Conservation (phyloP, 1,284 basidiomycete genomes). For the Apiotrichum akiyoshidainum region DNA sequence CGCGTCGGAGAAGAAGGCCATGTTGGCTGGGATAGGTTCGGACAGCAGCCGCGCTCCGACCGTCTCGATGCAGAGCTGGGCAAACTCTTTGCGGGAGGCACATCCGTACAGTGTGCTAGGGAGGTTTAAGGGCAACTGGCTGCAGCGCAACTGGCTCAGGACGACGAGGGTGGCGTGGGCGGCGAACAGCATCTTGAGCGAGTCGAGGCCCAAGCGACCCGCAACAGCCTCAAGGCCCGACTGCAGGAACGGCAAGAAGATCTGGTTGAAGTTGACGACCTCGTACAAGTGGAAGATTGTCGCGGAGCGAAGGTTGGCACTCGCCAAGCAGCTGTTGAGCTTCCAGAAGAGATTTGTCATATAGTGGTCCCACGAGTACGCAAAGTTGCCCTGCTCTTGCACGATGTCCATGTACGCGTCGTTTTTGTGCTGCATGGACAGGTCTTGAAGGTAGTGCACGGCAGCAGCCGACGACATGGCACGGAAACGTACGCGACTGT, state of each 20-base stretch:
- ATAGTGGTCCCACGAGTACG: conserved; percentile 60
- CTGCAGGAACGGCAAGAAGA: conserved; percentile 63
- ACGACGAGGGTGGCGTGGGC: conserved; percentile 72
- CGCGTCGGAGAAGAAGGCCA: conserved; percentile 23
- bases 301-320: conserved; percentile 73
- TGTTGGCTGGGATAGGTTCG: neutral
- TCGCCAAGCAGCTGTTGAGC: conserved; percentile 78
- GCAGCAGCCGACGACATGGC: conserved; percentile 62
- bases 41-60: conserved; percentile 22
- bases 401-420: conserved; percentile 29
- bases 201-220: conserved; percentile 64
- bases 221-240: conserved; percentile 64
- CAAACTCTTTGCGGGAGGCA: conserved; percentile 26
- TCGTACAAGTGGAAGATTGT: conserved; percentile 86
- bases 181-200: conserved; percentile 67
- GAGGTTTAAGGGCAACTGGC: conserved; percentile 62
- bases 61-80: conserved; percentile 20
- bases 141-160: conserved; percentile 32
- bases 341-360: conserved; percentile 73
- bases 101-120: conserved; percentile 60
- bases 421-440: conserved; percentile 22
- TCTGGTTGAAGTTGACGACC: conserved; percentile 54
- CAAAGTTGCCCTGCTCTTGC: conserved; percentile 20
- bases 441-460: conserved; percentile 29
- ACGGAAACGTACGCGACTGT: conserved; percentile 82